Percentiles rank a stretch among this genome's conserved stretches.
phyloP scores from a whole-genome alignment of 371 early-diverging fungal species.

The Capniomyces stellatus region DNA sequence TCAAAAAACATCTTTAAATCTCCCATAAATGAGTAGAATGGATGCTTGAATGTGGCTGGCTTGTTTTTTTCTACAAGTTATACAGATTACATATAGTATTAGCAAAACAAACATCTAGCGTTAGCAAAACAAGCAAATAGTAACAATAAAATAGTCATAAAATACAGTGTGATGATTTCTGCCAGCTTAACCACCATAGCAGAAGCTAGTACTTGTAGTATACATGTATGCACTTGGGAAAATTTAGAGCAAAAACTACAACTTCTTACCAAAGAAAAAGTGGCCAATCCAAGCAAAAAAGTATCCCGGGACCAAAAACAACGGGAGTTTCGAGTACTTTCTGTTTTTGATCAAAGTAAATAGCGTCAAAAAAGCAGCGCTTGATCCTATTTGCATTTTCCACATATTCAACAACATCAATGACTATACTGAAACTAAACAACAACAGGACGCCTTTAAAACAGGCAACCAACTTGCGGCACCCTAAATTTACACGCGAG shows the following conservation, averaged over 20 bases:
- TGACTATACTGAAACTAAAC: too few species aligned
- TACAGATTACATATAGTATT: too few species aligned
- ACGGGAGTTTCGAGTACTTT: neutral
- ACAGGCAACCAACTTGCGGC: too few species aligned
- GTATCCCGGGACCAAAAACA: constrained; percentile 11
- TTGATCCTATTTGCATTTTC: too few species aligned
- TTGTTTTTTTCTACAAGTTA: constrained; percentile 18
- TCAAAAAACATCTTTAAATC: constrained; percentile 23
- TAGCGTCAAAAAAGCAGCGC: too few species aligned
- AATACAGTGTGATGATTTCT: too few species aligned
- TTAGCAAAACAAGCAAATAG: neutral
- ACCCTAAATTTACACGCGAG: too few species aligned
- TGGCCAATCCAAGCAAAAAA: constrained; percentile 25
- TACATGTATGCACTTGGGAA: neutral
- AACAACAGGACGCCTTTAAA: too few species aligned
- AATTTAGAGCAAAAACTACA: neutral
- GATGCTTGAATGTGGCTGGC: constrained; percentile 30
- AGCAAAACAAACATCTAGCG: neutral
- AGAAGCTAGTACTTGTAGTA: neutral
- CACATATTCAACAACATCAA: too few species aligned
- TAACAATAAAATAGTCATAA: neutral
- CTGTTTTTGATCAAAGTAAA: too few species aligned
- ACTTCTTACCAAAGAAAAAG: constrained; percentile 10
- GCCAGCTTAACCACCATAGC: too few species aligned
- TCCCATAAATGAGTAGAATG: constrained; percentile 19